Conservation (phyloP, 1,284 basidiomycete genomes). For the Trametes pubescens region DNA sequence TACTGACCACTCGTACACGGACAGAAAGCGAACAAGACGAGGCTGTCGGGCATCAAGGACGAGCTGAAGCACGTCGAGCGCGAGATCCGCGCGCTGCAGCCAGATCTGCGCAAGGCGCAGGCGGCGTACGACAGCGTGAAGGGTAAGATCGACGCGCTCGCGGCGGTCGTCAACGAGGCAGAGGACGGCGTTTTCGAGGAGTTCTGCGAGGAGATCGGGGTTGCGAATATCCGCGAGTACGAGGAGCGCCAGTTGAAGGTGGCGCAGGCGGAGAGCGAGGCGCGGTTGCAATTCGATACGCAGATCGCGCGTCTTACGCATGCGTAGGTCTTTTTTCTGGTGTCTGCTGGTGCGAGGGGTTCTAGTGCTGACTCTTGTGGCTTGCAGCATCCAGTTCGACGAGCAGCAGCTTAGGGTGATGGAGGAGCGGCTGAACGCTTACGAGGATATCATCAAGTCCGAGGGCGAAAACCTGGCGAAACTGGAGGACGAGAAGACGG, state of each 20-base stretch:
- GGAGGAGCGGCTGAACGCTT: constrained; percentile 66
- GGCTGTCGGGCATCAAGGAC: constrained; percentile 76
- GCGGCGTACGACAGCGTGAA: constrained; percentile 60
- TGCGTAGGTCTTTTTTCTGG: constrained; percentile 64
- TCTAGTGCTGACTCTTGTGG: constrained; percentile 1
- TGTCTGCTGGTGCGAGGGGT: not conserved
- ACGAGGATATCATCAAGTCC: constrained; percentile 61
- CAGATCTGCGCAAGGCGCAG: constrained; percentile 75
- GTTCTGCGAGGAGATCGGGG: constrained; percentile 87
- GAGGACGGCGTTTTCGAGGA: constrained; percentile 84
- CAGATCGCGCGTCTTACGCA: constrained; percentile 90
- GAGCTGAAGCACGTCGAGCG: constrained; percentile 82
- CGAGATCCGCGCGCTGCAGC: constrained; percentile 71
- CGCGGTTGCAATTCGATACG: constrained; percentile 83
- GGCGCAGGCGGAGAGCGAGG: constrained; percentile 88
- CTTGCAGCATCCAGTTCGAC: constrained; percentile 78
- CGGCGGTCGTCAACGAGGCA: constrained; percentile 72
- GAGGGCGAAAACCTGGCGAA: constrained; percentile 67
- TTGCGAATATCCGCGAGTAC: constrained; percentile 91
- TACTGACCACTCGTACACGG: not conserved
- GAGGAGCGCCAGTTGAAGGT: constrained; percentile 92
- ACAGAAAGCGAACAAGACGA: constrained; percentile 70
- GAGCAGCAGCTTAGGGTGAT: constrained; percentile 73
- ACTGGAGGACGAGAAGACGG: constrained; percentile 65
- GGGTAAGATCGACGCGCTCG: constrained; percentile 63